Conservation (phyloP, 768 basidiomycete genomes). For the Amanita thiersii region DNA sequence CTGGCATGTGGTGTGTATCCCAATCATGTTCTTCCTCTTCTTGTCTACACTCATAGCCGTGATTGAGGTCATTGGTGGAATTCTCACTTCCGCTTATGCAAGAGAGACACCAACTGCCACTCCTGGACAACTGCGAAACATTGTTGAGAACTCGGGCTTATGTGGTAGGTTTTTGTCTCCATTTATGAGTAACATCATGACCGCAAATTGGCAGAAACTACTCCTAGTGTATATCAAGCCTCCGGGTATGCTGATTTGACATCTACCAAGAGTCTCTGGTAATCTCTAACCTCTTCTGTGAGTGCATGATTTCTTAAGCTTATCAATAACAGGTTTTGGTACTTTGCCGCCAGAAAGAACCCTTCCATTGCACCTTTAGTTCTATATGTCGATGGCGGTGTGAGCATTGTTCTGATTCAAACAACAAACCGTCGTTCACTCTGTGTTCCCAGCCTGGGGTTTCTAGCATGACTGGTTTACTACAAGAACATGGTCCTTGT, state of each 20-base stretch:
- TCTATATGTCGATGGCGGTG: slow-evolving; percentile 62
- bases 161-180: slow-evolving; percentile 32
- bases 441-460: slow-evolving; percentile 34
- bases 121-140: slow-evolving; percentile 45
- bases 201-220: slow-evolving; percentile 44
- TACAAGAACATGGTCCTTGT: slow-evolving; percentile 77
- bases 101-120: slow-evolving; percentile 19
- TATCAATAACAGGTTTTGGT: slow-evolving; percentile 56
- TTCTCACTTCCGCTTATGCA: slow-evolving; percentile 16
- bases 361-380: slow-evolving; percentile 51
- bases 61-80: slow-evolving; percentile 44
- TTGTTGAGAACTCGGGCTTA: slow-evolving; percentile 52
- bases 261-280: slow-evolving; percentile 51
- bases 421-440: neutral
- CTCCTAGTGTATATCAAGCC: slow-evolving; percentile 49
- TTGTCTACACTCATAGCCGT: no score
- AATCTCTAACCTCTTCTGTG: neutral
- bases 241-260: slow-evolving; percentile 60
- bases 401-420: slow-evolving; percentile 18
- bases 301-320: neutral
- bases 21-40: no score
- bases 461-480: slow-evolving; percentile 53
- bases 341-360: slow-evolving; percentile 57
- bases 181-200: no score
- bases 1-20: no score